Percentiles rank a stretch among this genome's conserved stretches.
Evolutionary conservation across 1,284 basidiomycete genomes (phyloP).

Genomic region (Ustanciosporium gigantosporum): DNA sequence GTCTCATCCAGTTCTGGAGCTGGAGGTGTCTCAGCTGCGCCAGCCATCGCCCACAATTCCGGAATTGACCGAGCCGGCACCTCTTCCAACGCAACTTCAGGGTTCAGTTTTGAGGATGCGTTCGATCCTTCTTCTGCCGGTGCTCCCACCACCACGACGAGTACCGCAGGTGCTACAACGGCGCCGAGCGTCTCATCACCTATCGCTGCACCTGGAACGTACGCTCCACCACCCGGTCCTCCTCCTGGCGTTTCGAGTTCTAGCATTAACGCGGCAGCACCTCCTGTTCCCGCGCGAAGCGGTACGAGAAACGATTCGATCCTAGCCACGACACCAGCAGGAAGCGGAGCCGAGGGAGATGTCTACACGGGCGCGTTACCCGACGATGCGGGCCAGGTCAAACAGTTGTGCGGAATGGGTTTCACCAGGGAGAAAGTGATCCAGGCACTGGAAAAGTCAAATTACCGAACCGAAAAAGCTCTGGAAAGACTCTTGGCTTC

Average conservation of each 20-base stretch:
- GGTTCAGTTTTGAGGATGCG: constrained; percentile 53
- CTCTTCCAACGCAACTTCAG: constrained; percentile 7
- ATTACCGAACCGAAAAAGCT: constrained; percentile 58
- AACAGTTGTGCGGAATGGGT: constrained; percentile 59
- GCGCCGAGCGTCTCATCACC: constrained; percentile 5
- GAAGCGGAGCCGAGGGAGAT: constrained; percentile 4
- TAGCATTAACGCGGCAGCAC: constrained; percentile 3
- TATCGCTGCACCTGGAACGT: constrained; percentile 12
- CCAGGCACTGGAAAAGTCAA: constrained; percentile 53
- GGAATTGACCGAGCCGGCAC: background rate
- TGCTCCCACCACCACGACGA: too few species aligned
- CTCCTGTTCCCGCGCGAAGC: constrained; percentile 15
- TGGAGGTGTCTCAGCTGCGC: background rate
- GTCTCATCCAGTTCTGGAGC: background rate
- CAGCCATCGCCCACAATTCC: too few species aligned
- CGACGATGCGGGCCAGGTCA: constrained; percentile 55
- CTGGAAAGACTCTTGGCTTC: constrained; percentile 49
- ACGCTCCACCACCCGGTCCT: constrained; percentile 37
- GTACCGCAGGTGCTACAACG: too few species aligned
- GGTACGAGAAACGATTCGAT: too few species aligned
- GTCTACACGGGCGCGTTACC: constrained; percentile 45
- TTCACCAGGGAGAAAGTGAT: constrained; percentile 55
- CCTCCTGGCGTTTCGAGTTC: constrained; percentile 17
- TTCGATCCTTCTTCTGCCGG: constrained; percentile 40
- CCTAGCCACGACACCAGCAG: background rate